Conservation (phyloP, 305 asterid species). For the Ilex paraguariensis region DNA sequence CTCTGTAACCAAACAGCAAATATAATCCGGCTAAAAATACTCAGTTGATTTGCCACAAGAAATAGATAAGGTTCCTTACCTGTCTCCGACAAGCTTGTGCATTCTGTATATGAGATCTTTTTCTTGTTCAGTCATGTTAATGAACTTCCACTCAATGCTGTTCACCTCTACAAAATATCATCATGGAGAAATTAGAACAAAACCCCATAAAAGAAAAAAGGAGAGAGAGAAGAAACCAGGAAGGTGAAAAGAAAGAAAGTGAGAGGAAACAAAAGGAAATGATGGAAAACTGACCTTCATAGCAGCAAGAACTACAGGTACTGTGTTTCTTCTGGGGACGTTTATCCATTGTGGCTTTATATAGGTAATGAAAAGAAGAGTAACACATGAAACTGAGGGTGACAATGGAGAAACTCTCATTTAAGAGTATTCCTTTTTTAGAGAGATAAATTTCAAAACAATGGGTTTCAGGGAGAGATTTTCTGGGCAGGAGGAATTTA, state of each 20-base stretch:
- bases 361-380: too few relatives aligned
- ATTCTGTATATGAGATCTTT: slow-evolving; percentile 60
- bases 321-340: slow-evolving; percentile 15
- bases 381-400: too few relatives aligned
- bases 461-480: too few relatives aligned
- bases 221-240: too few relatives aligned
- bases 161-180: slow-evolving; percentile 38
- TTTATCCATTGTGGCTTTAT: slow-evolving; percentile 26
- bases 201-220: neutral
- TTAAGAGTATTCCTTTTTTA: neutral
- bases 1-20: too few relatives aligned
- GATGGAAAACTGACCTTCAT: slow-evolving; percentile 23
- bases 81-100: slow-evolving; percentile 70
- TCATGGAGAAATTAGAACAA: neutral
- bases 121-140: slow-evolving; percentile 57
- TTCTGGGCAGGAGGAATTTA: too few relatives aligned
- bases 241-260: too few relatives aligned
- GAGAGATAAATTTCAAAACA: too few relatives aligned
- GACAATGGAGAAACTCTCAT: too few relatives aligned
- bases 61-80: slow-evolving; percentile 11
- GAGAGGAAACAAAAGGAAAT: neutral
- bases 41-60: too few relatives aligned
- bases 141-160: slow-evolving; percentile 59
- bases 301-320: slow-evolving; percentile 9
- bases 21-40: too few relatives aligned